Percentiles rank a stretch among this genome's conserved stretches.
phyloP scores from a whole-genome alignment of 192 early-diverging fungal species.

The Podila epigama region DNA sequence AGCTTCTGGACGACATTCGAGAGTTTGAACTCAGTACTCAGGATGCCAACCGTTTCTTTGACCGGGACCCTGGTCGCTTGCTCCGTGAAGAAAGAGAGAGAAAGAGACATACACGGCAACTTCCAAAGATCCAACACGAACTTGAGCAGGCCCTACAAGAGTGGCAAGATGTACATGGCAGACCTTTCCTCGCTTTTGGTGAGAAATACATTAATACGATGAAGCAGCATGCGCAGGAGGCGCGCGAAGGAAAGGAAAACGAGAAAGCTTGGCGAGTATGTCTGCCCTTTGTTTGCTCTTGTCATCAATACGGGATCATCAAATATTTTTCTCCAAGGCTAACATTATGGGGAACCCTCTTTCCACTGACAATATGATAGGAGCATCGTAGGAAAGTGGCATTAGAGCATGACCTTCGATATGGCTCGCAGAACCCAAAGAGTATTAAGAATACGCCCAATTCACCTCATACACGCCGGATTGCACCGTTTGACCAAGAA shows the following conservation, averaged over 20 bases:
- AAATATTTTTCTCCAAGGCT: background rate
- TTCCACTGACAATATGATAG: background rate
- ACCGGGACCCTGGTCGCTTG: slow-evolving; percentile 58
- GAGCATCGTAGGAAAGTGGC: background rate
- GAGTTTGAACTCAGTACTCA: slow-evolving; percentile 45
- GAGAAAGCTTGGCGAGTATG: slow-evolving; percentile 21
- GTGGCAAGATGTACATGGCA: slow-evolving; percentile 46
- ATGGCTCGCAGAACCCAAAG: slow-evolving; percentile 36
- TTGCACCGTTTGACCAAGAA: slow-evolving; percentile 7
- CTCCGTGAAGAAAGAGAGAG: slow-evolving; percentile 61
- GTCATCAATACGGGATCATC: background rate
- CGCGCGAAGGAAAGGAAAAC: slow-evolving; percentile 31
- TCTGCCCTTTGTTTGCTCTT: background rate
- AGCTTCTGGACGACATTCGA: slow-evolving; percentile 47
- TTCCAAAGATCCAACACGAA: slow-evolving; percentile 50
- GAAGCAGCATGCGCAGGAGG: slow-evolving; percentile 26
- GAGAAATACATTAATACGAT: slow-evolving; percentile 48
- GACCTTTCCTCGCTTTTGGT: slow-evolving; percentile 54
- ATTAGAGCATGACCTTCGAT: slow-evolving; percentile 7
- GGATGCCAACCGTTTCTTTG: slow-evolving; percentile 51
- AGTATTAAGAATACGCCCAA: slow-evolving; percentile 9
- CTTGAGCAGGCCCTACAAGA: slow-evolving; percentile 44
- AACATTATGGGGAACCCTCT: background rate
- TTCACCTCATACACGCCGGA: slow-evolving; percentile 33
- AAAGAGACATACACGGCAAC: slow-evolving; percentile 50